Base-by-base conservation (phyloP, 805 yeast genomes). In the Kodamaea jinghongensis region DNA sequence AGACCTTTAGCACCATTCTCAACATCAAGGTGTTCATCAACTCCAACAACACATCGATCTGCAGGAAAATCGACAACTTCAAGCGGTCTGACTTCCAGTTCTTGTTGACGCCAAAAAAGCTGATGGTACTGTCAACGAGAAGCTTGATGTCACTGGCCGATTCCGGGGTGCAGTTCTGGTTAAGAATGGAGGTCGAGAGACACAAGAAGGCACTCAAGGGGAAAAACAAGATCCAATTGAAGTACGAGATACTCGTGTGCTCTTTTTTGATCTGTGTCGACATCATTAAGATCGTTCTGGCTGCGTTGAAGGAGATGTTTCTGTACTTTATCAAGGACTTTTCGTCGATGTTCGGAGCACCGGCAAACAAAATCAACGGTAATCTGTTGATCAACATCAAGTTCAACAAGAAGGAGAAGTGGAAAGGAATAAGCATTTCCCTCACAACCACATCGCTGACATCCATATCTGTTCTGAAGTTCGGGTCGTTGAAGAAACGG, bases 301-400 rank as follows among this genome's bases (percentile, higher is more conserved):
- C 67, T 20, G 70, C 55, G 31, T 64, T 58, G 26, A 63, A 43
- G 3, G 65, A 57, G 16, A 65, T 38, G 28, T 56, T 52, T 20
- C 70, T 46, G 46, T 61, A 65, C 26, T 47, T 49, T n/a, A 40
- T 31, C 27, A 39, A 44, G n/a, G 46, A 30, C 6, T 47, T 48
- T 28, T 52, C 58, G 9, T 28, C 20, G 3, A 44, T 49, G 12
- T 54, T 54, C 4, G 41, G 38, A 7, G 31, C 31, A 0, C 31
- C 30, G 10, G 38, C 34, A 11, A 33, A 27, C 3, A 59, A 44
- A 17, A 54, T 48, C 35, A 55, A 54, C 1, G 69, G 67, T 13
- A 65, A 49, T 17, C 70, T 42, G 45, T 68, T 68, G 35, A 67
- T 53, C 15, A 60, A 52, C 67, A 65, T 57, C 36, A 66, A 43